A percentile compares a stretch with the other conserved stretches of the same genome.
phyloP scores from a whole-genome alignment of 495 filamentous ascomycete species.

The Penicillium canariense region DNA sequence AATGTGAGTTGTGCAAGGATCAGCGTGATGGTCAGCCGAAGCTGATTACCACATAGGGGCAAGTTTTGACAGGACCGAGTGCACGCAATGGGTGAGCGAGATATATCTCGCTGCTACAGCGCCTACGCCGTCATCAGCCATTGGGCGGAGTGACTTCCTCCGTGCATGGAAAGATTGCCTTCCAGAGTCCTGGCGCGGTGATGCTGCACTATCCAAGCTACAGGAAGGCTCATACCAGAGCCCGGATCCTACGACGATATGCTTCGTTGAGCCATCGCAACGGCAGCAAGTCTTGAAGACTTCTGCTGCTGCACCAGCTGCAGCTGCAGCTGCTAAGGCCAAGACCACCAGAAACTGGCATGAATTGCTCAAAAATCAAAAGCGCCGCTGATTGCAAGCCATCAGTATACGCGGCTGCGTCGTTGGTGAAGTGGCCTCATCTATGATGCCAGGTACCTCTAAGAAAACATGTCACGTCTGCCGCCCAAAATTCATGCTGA shows the following conservation, averaged over 20 bases:
- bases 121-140: conserved; percentile 30
- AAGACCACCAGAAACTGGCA: conserved; percentile 79
- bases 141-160: conserved; percentile 49
- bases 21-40: neutral
- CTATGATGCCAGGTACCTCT: conserved; percentile 22
- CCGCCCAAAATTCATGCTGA: conserved; percentile 15
- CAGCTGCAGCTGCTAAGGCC: conserved; percentile 37
- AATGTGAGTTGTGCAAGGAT: conserved; percentile 36
- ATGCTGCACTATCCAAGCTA: conserved; percentile 48
- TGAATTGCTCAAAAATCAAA: conserved; percentile 67
- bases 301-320: conserved; percentile 28
- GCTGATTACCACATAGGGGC: conserved; percentile 33
- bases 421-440: conserved; percentile 14
- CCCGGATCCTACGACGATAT: conserved; percentile 41
- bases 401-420: conserved; percentile 15
- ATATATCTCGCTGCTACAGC: conserved; percentile 51
- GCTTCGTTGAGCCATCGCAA: conserved; percentile 36
- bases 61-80: conserved; percentile 44
- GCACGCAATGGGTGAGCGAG: conserved; percentile 50
- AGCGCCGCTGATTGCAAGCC: conserved; percentile 28
- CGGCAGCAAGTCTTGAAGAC: conserved; percentile 34
- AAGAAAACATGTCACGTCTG: conserved; percentile 19
- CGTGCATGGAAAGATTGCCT: conserved; percentile 55
- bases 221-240: conserved; percentile 39
- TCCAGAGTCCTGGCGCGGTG: conserved; percentile 56